These are phyloP conservation scores for Chlamydomonas reinhardtii DNA, from an alignment of 163 green algal genomes.

Conservation along the genomic window DNA sequence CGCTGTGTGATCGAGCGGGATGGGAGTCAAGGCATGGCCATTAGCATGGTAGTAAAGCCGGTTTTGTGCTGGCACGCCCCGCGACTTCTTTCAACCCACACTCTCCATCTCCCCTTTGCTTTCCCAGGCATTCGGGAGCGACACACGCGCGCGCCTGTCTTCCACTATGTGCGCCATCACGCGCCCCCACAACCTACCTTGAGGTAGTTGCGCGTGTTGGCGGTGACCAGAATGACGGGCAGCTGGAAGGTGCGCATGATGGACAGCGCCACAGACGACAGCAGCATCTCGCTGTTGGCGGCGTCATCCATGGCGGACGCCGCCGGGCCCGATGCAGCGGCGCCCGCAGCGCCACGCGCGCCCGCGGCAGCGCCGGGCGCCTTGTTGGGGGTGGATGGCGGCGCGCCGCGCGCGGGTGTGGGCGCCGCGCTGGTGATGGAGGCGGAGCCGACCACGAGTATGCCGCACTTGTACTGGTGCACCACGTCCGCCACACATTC, in stretches of 20 bases:
- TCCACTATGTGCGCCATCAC: too few relatives aligned
- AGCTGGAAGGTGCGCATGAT: constrained; percentile 34
- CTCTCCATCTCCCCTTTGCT: too few relatives aligned
- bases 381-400: background rate
- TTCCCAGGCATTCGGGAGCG: too few relatives aligned
- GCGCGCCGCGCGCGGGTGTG: background rate
- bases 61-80: too few relatives aligned
- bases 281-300: background rate
- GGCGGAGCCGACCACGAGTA: constrained; percentile 8
- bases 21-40: too few relatives aligned
- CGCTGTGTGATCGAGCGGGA: background rate
- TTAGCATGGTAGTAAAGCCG: too few relatives aligned
- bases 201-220: constrained; percentile 36
- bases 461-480: constrained; percentile 1
- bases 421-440: constrained; percentile 11
- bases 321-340: too few relatives aligned
- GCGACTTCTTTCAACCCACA: too few relatives aligned
- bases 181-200: background rate
- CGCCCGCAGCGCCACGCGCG: too few relatives aligned
- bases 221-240: constrained; percentile 31
- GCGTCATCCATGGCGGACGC: background rate
- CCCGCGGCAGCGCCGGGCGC: background rate
- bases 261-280: constrained; percentile 33
- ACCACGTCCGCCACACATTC: constrained; percentile 24
- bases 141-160: too few relatives aligned